Evolutionary conservation across 1,139 yeast species (phyloP).

Genomic region (Taiozyma onychis): DNA sequence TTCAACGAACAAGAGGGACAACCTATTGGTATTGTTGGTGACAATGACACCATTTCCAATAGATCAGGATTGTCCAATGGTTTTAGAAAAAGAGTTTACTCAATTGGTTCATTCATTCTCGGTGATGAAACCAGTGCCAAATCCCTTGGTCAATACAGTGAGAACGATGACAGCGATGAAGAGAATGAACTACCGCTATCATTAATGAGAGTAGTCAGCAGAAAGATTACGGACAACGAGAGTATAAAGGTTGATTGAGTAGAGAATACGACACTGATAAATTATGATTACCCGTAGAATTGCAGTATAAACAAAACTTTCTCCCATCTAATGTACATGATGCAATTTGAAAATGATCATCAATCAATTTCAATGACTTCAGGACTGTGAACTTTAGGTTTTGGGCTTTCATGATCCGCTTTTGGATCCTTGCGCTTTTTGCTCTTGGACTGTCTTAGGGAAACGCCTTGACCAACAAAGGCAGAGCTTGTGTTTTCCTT

Average conservation of each 20-base stretch:
- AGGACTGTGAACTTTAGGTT: conserved; percentile 53
- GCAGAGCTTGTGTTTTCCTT: conserved; percentile 27
- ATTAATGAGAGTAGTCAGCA: conserved; percentile 29
- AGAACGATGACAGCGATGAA: background rate
- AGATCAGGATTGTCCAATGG: conserved; percentile 20
- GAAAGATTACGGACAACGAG: conserved; percentile 16
- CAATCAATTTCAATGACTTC: conserved; percentile 78
- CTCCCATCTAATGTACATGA: conserved; percentile 4
- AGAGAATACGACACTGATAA: background rate
- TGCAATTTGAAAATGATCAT: background rate
- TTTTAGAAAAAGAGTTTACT: conserved; percentile 29
- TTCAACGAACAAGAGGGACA: conserved; percentile 5
- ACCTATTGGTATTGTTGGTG: conserved; percentile 16
- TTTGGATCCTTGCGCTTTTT: conserved; percentile 55
- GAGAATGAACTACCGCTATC: conserved; percentile 31
- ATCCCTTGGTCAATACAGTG: conserved; percentile 24
- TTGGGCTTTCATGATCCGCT: conserved; percentile 35
- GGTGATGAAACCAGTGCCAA: conserved; percentile 20
- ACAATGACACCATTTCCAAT: conserved; percentile 1
- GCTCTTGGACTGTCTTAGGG: conserved; percentile 53
- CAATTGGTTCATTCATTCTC: conserved; percentile 28
- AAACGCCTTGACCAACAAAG: conserved; percentile 63
- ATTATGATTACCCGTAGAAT: background rate
- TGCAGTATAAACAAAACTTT: background rate
- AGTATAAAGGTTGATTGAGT: background rate